These are phyloP conservation scores for Magnaporthales sp. DNA, from an alignment of 2,329 filamentous ascomycete genomes.

Conservation along the genomic window DNA sequence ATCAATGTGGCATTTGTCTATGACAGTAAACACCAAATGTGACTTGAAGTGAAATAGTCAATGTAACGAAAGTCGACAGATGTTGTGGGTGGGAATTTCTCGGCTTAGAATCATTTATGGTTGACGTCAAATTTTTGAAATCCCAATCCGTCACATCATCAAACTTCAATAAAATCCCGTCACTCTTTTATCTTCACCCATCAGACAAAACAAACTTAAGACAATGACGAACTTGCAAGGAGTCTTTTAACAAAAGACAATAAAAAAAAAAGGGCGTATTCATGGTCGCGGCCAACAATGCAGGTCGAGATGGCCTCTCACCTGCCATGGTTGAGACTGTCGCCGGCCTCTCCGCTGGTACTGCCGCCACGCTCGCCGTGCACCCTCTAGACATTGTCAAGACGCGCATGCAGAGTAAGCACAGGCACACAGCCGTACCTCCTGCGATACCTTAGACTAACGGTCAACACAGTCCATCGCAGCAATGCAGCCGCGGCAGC, in stretches of 20 bases:
- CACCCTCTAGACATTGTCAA: slow-evolving; percentile 96
- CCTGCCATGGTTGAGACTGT: slow-evolving; percentile 78
- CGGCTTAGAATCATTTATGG: not conserved
- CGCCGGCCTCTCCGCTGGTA: slow-evolving; percentile 82
- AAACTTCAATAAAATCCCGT: not conserved
- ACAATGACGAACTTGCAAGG: not conserved
- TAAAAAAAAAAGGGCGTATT: slow-evolving; percentile 14
- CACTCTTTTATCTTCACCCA: not conserved
- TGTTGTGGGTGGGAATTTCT: not conserved
- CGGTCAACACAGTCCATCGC: slow-evolving; percentile 36
- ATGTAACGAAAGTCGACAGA: not conserved
- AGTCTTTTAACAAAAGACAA: not conserved
- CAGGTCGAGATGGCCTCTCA: slow-evolving; percentile 43
- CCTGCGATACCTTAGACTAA: not conserved
- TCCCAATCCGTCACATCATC: too few species aligned
- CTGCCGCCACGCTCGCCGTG: slow-evolving; percentile 75
- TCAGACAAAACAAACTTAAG: not conserved
- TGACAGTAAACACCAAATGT: too few species aligned
- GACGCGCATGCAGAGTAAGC: slow-evolving; percentile 80
- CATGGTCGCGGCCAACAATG: slow-evolving; percentile 41
- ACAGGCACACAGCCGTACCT: not conserved
- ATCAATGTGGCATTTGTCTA: too few species aligned
- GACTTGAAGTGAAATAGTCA: not conserved
- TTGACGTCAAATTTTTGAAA: too few species aligned
- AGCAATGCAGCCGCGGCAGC: slow-evolving; percentile 24